Evolutionary conservation across 805 yeast species (phyloP).

Genomic region (Cyberlindnera euphorbiiphila): DNA sequence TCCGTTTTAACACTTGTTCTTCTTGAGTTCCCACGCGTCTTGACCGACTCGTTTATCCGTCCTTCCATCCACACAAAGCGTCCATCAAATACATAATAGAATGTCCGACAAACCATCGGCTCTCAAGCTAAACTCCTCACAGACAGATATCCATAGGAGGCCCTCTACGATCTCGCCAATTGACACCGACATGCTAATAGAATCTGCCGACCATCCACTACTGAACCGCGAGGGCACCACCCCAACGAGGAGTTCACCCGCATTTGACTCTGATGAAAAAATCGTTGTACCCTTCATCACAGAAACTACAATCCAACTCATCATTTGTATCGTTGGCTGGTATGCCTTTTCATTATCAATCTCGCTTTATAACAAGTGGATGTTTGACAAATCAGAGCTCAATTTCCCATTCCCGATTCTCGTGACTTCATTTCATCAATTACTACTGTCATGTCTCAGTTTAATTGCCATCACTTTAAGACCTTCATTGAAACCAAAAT

Average conservation of each 20-base stretch:
- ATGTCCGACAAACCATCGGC: slow-evolving; percentile 2
- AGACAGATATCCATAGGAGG: slow-evolving; percentile 19
- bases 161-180: slow-evolving; percentile 10
- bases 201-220: neutral
- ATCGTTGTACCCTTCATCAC: slow-evolving; percentile 9
- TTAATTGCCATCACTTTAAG: slow-evolving; percentile 20
- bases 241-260: neutral
- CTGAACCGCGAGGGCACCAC: neutral
- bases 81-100: too few relatives aligned
- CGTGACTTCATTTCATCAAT: slow-evolving; percentile 82
- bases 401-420: slow-evolving; percentile 81
- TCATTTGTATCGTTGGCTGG: slow-evolving; percentile 49
- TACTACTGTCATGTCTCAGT: slow-evolving; percentile 55
- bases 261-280: neutral
- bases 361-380: slow-evolving; percentile 91
- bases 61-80: too few relatives aligned
- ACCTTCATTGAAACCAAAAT: slow-evolving; percentile 16
- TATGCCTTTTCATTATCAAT: slow-evolving; percentile 64
- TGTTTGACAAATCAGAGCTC: slow-evolving; percentile 76
- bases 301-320: slow-evolving; percentile 15
- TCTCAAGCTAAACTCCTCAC: slow-evolving; percentile 22
- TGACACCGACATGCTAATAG: neutral
- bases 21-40: too few relatives aligned
- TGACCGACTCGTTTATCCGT: too few relatives aligned
- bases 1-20: too few relatives aligned